phyloP scores from a whole-genome alignment of 2,329 filamentous ascomycete genomes.

The Tolypocladium inflatum region DNA sequence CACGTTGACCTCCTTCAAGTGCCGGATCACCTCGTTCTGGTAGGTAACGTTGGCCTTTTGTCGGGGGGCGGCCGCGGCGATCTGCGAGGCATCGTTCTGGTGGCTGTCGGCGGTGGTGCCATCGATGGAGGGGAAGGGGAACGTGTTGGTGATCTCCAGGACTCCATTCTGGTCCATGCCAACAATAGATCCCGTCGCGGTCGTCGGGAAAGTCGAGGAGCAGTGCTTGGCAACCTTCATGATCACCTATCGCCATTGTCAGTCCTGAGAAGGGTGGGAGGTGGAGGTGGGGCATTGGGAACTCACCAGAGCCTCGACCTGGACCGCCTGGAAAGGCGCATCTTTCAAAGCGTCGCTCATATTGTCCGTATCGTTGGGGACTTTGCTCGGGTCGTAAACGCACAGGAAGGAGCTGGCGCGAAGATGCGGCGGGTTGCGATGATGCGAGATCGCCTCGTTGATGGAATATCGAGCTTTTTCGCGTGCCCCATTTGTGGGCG shows the following conservation, averaged over 20 bases:
- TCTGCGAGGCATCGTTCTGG: conserved; percentile 64
- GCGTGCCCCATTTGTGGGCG: conserved; percentile 31
- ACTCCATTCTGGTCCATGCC: conserved; percentile 80
- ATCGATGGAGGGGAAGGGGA: conserved; percentile 84
- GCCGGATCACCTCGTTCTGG: conserved; percentile 94
- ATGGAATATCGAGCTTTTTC: conserved; percentile 35
- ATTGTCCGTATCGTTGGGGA: conserved; percentile 18
- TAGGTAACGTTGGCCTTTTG: conserved; percentile 84
- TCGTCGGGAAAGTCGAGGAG: conserved; percentile 77
- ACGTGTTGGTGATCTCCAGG: conserved; percentile 88
- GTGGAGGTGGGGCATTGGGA: conserved; percentile 24
- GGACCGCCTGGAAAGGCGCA: conserved; percentile 71
- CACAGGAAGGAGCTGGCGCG: conserved; percentile 12
- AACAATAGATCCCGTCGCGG: conserved; percentile 81
- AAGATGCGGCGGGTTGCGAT: conserved; percentile 12
- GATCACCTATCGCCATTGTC: conserved; percentile 53
- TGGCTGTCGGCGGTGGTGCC: conserved; percentile 58
- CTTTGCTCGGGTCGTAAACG: conserved; percentile 1
- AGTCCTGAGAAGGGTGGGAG: conserved; percentile 12
- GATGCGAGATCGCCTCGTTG: conserved; percentile 12
- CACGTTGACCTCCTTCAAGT: conserved; percentile 93
- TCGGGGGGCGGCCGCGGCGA: conserved; percentile 80
- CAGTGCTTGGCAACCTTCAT: conserved; percentile 99
- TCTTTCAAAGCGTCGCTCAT: conserved; percentile 57
- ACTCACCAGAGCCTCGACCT: conserved; percentile 87